Conservation (phyloP, 495 filamentous ascomycete genomes). For the Tuber melanosporum region DNA sequence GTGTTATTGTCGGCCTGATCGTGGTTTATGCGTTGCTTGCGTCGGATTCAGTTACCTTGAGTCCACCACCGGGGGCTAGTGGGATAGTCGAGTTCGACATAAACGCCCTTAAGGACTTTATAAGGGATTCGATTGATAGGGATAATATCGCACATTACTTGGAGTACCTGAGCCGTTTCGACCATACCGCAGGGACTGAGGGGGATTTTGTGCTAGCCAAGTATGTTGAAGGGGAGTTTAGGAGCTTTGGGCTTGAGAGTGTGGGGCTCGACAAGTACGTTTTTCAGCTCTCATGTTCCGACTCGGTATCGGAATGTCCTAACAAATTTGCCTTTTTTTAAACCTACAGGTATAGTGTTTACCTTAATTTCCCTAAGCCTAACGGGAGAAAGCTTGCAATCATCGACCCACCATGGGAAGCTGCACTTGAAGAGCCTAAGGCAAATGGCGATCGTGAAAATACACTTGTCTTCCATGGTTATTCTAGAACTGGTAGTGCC, state of each 20-base stretch:
- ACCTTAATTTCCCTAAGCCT: conserved; percentile 79
- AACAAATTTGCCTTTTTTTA: conserved; percentile 10
- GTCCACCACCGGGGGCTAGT: conserved; percentile 49
- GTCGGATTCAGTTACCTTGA: conserved; percentile 64
- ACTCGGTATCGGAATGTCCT: conserved; percentile 35
- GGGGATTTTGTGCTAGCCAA: conserved; percentile 76
- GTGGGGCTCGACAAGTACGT: conserved; percentile 54
- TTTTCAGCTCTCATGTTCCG: background rate
- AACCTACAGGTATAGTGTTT: conserved; percentile 59
- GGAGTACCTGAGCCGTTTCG: conserved; percentile 64
- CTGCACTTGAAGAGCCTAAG: conserved; percentile 66
- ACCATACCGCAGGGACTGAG: conserved; percentile 85
- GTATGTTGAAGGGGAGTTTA: conserved; percentile 71
- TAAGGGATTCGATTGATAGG: conserved; percentile 61
- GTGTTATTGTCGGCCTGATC: conserved; percentile 63
- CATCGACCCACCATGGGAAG: conserved; percentile 67
- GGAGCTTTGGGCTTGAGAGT: conserved; percentile 61
- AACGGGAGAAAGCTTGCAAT: conserved; percentile 76
- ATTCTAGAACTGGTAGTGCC: conserved; percentile 80
- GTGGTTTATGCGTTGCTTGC: conserved; percentile 79
- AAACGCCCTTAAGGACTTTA: conserved; percentile 60
- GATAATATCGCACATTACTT: conserved; percentile 63
- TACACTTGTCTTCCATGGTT: conserved; percentile 75
- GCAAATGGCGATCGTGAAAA: conserved; percentile 47
- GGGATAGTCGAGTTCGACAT: conserved; percentile 53